Evolutionary conservation across 805 yeast species (phyloP), one percentile per base, ranked within the genome.

Genomic region (Suhomyces sp.): DNA sequence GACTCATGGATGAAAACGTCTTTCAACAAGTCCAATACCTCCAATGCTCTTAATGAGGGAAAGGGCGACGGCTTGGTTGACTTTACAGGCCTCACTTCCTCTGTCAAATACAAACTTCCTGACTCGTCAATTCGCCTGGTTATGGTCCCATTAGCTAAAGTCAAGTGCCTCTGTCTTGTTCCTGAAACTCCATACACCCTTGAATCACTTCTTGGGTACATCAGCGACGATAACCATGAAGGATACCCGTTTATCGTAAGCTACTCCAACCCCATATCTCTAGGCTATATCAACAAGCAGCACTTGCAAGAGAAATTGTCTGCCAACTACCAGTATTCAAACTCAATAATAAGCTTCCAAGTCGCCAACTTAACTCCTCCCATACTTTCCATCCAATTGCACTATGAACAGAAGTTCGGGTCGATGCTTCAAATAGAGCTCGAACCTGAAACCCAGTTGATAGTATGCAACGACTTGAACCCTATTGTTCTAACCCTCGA

Each of bases 1-100:
- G 94, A 89, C 52, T 51, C 71, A 2, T 72, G 72, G 72, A 56
- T 73, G 23, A 64, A 63, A 36, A 47, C 54, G 24, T 60, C 62
- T 44, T 73, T 75, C 63, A 75, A 73, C 55, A 49, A 44, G 17
- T 22, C 13, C 4, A 49, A 36, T 7, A 22, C 15, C 10, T 13
- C 12, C 29, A 35, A 24, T 10, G 44, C 6, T 5, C 45, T 35
- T 19, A 75, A 75, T 51, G 61, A 59, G 44, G 73, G 73, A 2
- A 75, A 75, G 55, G 79, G 79, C 1, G 64, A 60, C 31, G 80
- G 80, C 5, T 59, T 72, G 22, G 68, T 69, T 41, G 63, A 65
- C 44, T 73, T 70, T 50, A 60, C 72, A 6, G 66, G 57, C 22
- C 56, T 68, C 44, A 65, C 75, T 1, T 57, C 70, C 1, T 52